Base-by-base conservation (phyloP, 179 eudicot genomes). In the Sideroxylon spinosum region DNA sequence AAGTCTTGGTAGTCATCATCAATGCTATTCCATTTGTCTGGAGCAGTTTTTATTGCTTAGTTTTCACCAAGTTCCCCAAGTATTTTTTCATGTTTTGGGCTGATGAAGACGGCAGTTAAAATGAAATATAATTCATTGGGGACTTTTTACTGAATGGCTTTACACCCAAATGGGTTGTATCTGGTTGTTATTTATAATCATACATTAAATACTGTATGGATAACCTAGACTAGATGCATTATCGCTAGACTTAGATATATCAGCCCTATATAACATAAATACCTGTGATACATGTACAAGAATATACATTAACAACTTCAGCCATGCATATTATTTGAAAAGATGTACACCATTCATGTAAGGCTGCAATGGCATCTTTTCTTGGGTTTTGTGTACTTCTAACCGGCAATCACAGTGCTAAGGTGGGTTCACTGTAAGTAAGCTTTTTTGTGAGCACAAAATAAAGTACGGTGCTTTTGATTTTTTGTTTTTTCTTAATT, bases 1-100 rank as follows among this genome's bases (percentile, higher is more conserved):
- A 63, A 4, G 22, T 28, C 28, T 68, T 68, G 55, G 6, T 37
- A 50, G 71, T 37, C 50, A 16, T 37, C 20, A 17, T 67, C 17
- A 46, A 7, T 17, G 55, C 50, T 14, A 17, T 6, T 32, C 25
- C 13, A 20, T 6, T 12, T 25, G 22, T 49, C 49, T 22, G 57
- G n/a, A 52, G 50, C 29, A 59, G 16, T 74, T 74, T 19, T 10
- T 11, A 25, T 61, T 9, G 50, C 48, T 44, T 22, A 11, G 9
- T 4, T 29, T 69, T 60, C 25, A 16, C 6, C 7, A 2, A 14
- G 20, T 66, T n/a, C 59, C 25, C 19, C 1, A 6, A n/a, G 0
- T 44, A 29, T 57, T 74, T 74, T 57, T 74, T 74, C 49, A 9
- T 23, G 59, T 59, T 74, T 7, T 44, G 59, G 57, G 60, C 46